Evolutionary conservation across 1,284 basidiomycete genomes (phyloP), one percentile per base, ranked within the genome.

Genomic region (Marasmius fiardii): DNA sequence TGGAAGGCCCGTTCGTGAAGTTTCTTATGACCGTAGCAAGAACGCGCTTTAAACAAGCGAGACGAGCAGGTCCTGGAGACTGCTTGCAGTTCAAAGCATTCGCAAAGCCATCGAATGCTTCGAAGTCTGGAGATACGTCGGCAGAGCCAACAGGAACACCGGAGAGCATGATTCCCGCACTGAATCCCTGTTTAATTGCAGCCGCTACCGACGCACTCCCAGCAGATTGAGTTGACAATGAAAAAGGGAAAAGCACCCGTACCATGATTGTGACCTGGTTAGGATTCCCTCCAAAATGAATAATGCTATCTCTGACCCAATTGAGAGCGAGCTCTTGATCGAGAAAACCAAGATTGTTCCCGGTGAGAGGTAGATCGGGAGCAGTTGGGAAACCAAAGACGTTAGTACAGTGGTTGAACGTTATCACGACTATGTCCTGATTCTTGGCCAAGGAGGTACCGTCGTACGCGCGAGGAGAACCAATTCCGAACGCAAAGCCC

Each of bases 391-490:
- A 64, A 0, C 64, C 64, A 31, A 64, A 62, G 20, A 63, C 54
- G 41, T 61, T 61, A 14, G 59, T 56, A 1, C 64, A 58, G 43
- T 65, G 64, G 54, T 65, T 64, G 50, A 63, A 55, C 0, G 61
- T 52, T 16, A 64, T 60, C 10, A 64, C 21, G 6, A 65, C 43
- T 7, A 64, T 51, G 34, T 50, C 53, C 54, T 62, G 61, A 24
- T 61, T 63, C n/a, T 51, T 35, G 5, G 61, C 61, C 2, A 63
- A 18, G n/a, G 59, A 61, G 4, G 55, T 43, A 21, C 58, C 59
- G 37, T 64, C 56, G 23, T 57, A 61, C 18, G 6, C 2, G 0
- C 58, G 53, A 31, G 50, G n/a, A 41, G 53, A 54, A n/a, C 20
- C 43, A 10, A 45, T 48, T 18, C 53, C 53, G 35, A 54, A 50